phyloP scores from a whole-genome alignment of 1,139 yeast species.

The Debaryomyces subglobosus region DNA sequence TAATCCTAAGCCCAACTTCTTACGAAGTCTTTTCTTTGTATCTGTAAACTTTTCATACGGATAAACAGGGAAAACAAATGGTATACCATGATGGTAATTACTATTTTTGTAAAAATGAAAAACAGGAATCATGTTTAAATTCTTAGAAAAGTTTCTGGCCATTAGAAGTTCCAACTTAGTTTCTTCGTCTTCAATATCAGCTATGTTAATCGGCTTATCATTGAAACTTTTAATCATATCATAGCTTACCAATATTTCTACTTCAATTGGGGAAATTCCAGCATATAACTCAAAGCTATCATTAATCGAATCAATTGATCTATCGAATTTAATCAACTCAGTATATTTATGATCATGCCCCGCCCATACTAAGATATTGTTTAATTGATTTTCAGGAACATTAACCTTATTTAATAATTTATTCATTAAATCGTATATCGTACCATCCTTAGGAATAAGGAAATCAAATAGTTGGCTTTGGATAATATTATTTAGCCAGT shows the following conservation, averaged over 20 bases:
- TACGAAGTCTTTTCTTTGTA: slow-evolving; percentile 72
- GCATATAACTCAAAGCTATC: slow-evolving; percentile 43
- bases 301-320: slow-evolving; percentile 35
- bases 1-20: slow-evolving; percentile 70
- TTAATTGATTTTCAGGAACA: slow-evolving; percentile 50
- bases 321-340: slow-evolving; percentile 41
- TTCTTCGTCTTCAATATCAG: slow-evolving; percentile 29
- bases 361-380: slow-evolving; percentile 62
- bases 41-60: slow-evolving; percentile 66
- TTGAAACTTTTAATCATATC: slow-evolving; percentile 39
- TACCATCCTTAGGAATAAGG: slow-evolving; percentile 63
- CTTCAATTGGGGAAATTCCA: slow-evolving; percentile 50
- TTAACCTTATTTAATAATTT: slow-evolving; percentile 60
- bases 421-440: slow-evolving; percentile 57
- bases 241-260: slow-evolving; percentile 39
- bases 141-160: slow-evolving; percentile 37
- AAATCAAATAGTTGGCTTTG: slow-evolving; percentile 73
- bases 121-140: slow-evolving; percentile 46
- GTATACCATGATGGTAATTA: slow-evolving; percentile 78
- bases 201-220: slow-evolving; percentile 21
- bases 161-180: slow-evolving; percentile 31
- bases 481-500: slow-evolving; percentile 64
- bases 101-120: slow-evolving; percentile 80
- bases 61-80: slow-evolving; percentile 72
- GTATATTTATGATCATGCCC: slow-evolving; percentile 47